These are phyloP conservation scores for Echium plantagineum DNA, from an alignment of 257 asterid genomes.

Conservation along the genomic window DNA sequence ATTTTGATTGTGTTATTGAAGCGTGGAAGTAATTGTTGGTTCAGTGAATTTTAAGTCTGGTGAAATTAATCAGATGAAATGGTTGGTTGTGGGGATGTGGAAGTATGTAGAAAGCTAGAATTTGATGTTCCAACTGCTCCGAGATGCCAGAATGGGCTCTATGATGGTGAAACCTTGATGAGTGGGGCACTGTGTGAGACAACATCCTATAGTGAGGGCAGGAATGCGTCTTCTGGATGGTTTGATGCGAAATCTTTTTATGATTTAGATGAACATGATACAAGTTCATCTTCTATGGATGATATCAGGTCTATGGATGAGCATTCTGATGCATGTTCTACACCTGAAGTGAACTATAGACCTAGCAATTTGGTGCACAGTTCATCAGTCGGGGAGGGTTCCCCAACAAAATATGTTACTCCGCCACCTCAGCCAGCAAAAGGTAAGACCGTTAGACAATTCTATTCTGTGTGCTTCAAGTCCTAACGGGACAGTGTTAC, in stretches of 20 bases:
- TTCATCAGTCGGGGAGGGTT: slow-evolving; percentile 31
- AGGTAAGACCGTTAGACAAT: slow-evolving; percentile 25
- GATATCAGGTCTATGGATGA: slow-evolving; percentile 21
- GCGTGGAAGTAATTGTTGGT: too few relatives aligned
- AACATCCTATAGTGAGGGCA: slow-evolving; percentile 9
- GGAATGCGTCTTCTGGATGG: not conserved
- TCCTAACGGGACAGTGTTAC: not conserved
- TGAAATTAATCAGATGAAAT: slow-evolving; percentile 25
- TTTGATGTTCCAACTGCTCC: slow-evolving; percentile 15
- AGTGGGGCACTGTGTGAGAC: slow-evolving; percentile 13
- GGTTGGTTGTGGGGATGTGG: slow-evolving; percentile 36
- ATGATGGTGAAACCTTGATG: slow-evolving; percentile 8
- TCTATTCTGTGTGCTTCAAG: too few relatives aligned
- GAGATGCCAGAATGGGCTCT: slow-evolving; percentile 3
- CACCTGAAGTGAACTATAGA: slow-evolving; percentile 26
- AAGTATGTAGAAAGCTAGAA: slow-evolving; percentile 16
- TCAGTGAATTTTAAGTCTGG: not conserved
- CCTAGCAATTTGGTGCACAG: slow-evolving; percentile 17
- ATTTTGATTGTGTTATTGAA: too few relatives aligned
- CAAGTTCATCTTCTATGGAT: slow-evolving; percentile 13
- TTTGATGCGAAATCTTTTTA: slow-evolving; percentile 8
- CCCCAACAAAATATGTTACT: slow-evolving; percentile 24
- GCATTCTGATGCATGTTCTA: slow-evolving; percentile 36
- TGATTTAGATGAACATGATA: slow-evolving; percentile 17
- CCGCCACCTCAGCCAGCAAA: slow-evolving; percentile 28